phyloP scores from a whole-genome alignment of 495 filamentous ascomycete species.

The Clohesyomyces aquaticus region DNA sequence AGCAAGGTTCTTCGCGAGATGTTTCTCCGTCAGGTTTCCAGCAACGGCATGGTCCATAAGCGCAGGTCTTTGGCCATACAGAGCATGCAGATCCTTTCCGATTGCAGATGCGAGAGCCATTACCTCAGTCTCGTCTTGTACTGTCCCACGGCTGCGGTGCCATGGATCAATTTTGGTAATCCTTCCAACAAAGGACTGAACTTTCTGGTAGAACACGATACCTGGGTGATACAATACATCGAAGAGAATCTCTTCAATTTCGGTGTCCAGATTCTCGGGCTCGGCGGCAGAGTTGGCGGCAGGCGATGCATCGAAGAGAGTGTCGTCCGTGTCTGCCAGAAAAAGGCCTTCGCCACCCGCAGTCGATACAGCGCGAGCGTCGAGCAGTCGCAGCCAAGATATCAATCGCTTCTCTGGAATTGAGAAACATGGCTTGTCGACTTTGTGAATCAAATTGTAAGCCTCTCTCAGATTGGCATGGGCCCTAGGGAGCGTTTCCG shows the following conservation, averaged over 20 bases:
- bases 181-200: slow-evolving; percentile 27
- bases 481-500: slow-evolving; percentile 23
- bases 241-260: slow-evolving; percentile 31
- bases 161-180: slow-evolving; percentile 29
- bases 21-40: slow-evolving; percentile 47
- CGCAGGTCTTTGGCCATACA: slow-evolving; percentile 48
- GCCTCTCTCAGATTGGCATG: slow-evolving; percentile 28
- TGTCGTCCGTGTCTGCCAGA: slow-evolving; percentile 22
- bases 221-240: slow-evolving; percentile 30
- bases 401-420: slow-evolving; percentile 27
- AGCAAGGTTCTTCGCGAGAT: slow-evolving; percentile 48
- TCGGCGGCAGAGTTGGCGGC: slow-evolving; percentile 22
- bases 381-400: slow-evolving; percentile 29
- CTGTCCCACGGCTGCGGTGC: slow-evolving; percentile 28
- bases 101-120: slow-evolving; percentile 38
- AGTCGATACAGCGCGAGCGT: slow-evolving; percentile 28
- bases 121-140: slow-evolving; percentile 30
- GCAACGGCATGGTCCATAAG: slow-evolving; percentile 52
- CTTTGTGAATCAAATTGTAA: slow-evolving; percentile 22
- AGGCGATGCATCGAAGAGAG: slow-evolving; percentile 24
- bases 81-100: slow-evolving; percentile 46
- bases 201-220: slow-evolving; percentile 31
- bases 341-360: slow-evolving; percentile 29
- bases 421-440: slow-evolving; percentile 13
- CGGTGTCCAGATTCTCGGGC: slow-evolving; percentile 20